These are phyloP conservation scores for Nemania sp. DNA, from an alignment of 2,329 filamentous ascomycete genomes.

Conservation along the genomic window DNA sequence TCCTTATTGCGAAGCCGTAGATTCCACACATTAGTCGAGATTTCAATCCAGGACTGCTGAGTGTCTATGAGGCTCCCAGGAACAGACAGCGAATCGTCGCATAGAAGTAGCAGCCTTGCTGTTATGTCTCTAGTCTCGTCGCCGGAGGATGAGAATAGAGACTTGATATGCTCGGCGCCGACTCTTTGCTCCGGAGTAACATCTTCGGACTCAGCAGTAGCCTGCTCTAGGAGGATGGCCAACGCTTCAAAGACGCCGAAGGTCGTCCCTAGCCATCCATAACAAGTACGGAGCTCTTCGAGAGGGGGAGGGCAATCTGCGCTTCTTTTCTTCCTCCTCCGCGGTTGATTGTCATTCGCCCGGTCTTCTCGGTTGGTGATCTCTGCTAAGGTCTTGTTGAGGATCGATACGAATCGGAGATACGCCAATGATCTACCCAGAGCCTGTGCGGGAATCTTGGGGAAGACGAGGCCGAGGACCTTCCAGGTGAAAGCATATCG, in stretches of 20 bases:
- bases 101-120: constrained; percentile 51
- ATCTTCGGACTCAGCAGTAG: constrained; percentile 41
- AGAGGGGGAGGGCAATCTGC: constrained; percentile 45
- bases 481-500: constrained; percentile 63
- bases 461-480: constrained; percentile 63
- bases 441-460: constrained; percentile 68
- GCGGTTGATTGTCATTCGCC: constrained; percentile 34
- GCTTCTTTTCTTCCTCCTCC: constrained; percentile 48
- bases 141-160: constrained; percentile 56
- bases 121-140: constrained; percentile 51
- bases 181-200: constrained; percentile 49
- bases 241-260: constrained; percentile 54
- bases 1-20: constrained; percentile 54
- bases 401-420: constrained; percentile 65
- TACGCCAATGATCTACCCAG: constrained; percentile 73
- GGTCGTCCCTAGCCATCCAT: constrained; percentile 51
- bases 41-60: constrained; percentile 52
- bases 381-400: constrained; percentile 69
- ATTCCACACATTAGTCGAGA: constrained; percentile 53
- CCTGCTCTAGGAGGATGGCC: constrained; percentile 49
- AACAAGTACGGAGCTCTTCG: constrained; percentile 43
- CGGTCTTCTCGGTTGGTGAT: constrained; percentile 40
- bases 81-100: constrained; percentile 44
- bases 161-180: constrained; percentile 61
- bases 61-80: constrained; percentile 41